Conservation (phyloP, 768 basidiomycete species). For the Punctularia strigosozonata region DNA sequence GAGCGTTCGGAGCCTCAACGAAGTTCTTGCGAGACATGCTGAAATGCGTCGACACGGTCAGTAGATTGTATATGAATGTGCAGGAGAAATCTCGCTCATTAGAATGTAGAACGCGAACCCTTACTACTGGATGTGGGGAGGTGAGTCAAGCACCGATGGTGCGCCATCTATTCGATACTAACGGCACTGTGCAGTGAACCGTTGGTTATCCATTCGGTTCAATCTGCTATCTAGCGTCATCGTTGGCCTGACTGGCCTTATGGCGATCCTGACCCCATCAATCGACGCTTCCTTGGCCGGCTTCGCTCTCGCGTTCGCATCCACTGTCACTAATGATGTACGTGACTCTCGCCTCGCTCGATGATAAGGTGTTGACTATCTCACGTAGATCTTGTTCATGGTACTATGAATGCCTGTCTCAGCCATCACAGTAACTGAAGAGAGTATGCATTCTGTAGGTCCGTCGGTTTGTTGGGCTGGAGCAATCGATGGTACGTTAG, state of each 20-base stretch:
- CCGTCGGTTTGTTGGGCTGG: conserved; percentile 74
- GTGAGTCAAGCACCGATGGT: too few species aligned
- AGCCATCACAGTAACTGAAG: background rate
- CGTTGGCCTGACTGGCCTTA: conserved; percentile 59
- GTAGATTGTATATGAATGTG: conserved; percentile 12
- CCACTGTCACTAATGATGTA: conserved; percentile 60
- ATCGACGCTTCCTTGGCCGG: conserved; percentile 78
- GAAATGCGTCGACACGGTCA: conserved; percentile 66
- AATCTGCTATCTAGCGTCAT: conserved; percentile 65
- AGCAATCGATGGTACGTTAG: conserved; percentile 75
- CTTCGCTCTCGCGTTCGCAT: conserved; percentile 78
- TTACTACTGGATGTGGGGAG: conserved; percentile 89
- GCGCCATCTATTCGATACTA: background rate
- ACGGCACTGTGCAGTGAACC: conserved; percentile 45
- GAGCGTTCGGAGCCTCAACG: conserved; percentile 82
- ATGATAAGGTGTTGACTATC: too few species aligned
- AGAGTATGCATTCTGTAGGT: conserved; percentile 44
- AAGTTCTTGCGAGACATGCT: conserved; percentile 82
- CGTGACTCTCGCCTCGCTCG: too few species aligned
- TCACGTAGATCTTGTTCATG: background rate
- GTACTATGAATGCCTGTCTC: background rate
- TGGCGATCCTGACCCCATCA: conserved; percentile 53
- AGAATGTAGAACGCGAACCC: conserved; percentile 45
- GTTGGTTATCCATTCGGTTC: conserved; percentile 86
- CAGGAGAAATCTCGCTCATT: background rate